phyloP scores from a whole-genome alignment of 1,284 basidiomycete species.

The Meripilus lineatus region DNA sequence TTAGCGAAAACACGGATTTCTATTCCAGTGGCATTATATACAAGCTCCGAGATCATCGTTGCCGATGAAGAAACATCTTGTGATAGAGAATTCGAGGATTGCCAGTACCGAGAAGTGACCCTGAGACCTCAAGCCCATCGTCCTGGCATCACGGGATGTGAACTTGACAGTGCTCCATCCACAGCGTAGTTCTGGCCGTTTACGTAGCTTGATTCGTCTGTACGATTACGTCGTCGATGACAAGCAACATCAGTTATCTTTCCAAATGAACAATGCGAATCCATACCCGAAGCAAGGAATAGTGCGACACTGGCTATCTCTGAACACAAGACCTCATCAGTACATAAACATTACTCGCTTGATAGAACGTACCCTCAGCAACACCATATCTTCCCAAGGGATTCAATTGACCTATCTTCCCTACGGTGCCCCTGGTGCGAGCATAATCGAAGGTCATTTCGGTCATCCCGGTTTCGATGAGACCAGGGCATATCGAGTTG shows the following conservation, averaged over 20 bases:
- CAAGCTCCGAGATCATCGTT: no score
- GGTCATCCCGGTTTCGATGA: conserved; percentile 93
- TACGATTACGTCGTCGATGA: no score
- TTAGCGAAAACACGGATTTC: no score
- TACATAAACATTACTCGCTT: not conserved
- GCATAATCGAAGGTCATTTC: conserved; percentile 70
- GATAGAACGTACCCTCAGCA: conserved; percentile 52
- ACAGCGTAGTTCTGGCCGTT: conserved; percentile 88
- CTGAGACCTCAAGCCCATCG: conserved; percentile 47
- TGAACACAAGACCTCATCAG: conserved; percentile 20
- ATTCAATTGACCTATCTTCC: conserved; percentile 85
- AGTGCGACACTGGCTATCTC: conserved; percentile 83
- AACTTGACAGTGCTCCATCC: conserved; percentile 80
- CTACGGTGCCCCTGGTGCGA: conserved; percentile 62
- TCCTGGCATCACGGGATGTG: conserved; percentile 69
- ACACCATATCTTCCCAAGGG: conserved; percentile 79
- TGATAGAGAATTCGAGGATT: no score
- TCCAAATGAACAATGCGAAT: conserved; percentile 7
- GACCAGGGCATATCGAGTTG: conserved; percentile 87
- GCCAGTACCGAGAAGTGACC: no score
- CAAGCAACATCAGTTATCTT: not conserved
- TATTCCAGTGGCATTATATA: no score
- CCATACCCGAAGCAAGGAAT: conserved; percentile 82
- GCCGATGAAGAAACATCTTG: no score
- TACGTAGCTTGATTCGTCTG: conserved; percentile 89